Evolutionary conservation across 768 basidiomycete species (phyloP), one percentile per base, ranked within the genome.

Genomic region (Tulasnella sp.): DNA sequence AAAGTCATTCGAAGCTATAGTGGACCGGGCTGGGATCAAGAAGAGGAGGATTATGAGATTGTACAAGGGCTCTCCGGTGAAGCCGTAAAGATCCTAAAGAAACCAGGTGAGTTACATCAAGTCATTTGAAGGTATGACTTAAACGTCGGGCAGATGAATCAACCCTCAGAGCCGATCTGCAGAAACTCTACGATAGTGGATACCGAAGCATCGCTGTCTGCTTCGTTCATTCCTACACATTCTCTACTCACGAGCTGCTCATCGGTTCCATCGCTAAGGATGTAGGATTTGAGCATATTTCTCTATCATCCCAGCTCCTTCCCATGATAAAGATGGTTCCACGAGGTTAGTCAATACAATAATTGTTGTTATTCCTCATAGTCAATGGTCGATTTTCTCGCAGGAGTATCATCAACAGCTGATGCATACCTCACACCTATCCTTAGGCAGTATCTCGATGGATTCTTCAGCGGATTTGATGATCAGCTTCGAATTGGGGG

Each of bases 311-410:
- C 2, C 77, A 81, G 55, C 71, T 92, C n/a, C 73, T 88, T 25
- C 85, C 89, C 2, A 89, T 89, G 85, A 92, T 93, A 71, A 90
- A 90, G 67, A 84, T 92, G 74, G 87, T 95, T 8, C 85, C 90
- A 1, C 82, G 92, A 0, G 92, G 89, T 2, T n/a, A n/a, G n/a
- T n/a, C n/a, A n/a, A n/a, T n/a, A n/a, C n/a, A n/a, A n/a, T n/a
- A n/a, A n/a, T n/a, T n/a, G n/a, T n/a, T n/a, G n/a, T n/a, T n/a
- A n/a, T n/a, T n/a, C n/a, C n/a, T n/a, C n/a, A n/a, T n/a, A n/a
- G n/a, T n/a, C n/a, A n/a, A n/a, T n/a, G n/a, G n/a, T n/a, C n/a
- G n/a, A n/a, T n/a, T n/a, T n/a, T n/a, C n/a, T n/a, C n/a, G n/a
- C n/a, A n/a, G n/a, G n/a, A n/a, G 79, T 84, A 8, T 93, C 89